phyloP scores from a whole-genome alignment of 352 stramenopile genomes.

The Phytophthora lateralis region DNA sequence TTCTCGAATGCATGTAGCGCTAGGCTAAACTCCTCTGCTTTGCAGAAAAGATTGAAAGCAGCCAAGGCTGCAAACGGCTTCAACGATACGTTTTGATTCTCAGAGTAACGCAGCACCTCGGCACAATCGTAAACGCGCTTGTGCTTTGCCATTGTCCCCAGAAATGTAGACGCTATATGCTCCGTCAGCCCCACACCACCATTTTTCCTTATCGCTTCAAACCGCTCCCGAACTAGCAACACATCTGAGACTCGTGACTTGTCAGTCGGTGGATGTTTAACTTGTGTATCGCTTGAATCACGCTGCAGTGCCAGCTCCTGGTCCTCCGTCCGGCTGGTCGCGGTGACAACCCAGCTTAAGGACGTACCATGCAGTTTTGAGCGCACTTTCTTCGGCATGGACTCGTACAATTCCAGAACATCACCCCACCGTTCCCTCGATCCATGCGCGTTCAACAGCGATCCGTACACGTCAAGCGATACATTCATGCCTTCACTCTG shows the following conservation, averaged over 20 bases:
- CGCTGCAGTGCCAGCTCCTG: background rate
- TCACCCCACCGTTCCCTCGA: slow-evolving; percentile 1
- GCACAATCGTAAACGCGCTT: slow-evolving; percentile 7
- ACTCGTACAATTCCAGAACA: slow-evolving; percentile 9
- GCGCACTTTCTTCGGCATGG: slow-evolving; percentile 1
- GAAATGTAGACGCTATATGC: background rate
- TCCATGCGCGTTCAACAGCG: slow-evolving; percentile 2
- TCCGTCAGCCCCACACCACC: slow-evolving; percentile 3
- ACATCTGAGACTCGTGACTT: background rate
- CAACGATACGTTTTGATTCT: slow-evolving; percentile 2
- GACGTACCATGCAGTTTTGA: background rate
- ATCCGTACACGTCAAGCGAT: slow-evolving; percentile 6
- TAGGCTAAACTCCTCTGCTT: slow-evolving; percentile 52
- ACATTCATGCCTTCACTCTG: slow-evolving; percentile 2
- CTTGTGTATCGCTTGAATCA: background rate
- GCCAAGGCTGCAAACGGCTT: slow-evolving; percentile 4
- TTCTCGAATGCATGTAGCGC: slow-evolving; percentile 72
- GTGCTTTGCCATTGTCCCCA: slow-evolving; percentile 10
- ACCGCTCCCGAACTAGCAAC: background rate
- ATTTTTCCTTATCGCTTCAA: slow-evolving; percentile 6
- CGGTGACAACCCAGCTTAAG: slow-evolving; percentile 5
- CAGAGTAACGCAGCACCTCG: slow-evolving; percentile 15
- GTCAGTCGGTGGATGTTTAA: background rate
- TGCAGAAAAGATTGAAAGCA: slow-evolving; percentile 32
- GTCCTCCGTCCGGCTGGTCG: background rate